Percentiles rank a stretch among this genome's conserved stretches.
Evolutionary conservation across 2,329 filamentous ascomycete genomes (phyloP).

Genomic region (Sarocladiaceae sp.): DNA sequence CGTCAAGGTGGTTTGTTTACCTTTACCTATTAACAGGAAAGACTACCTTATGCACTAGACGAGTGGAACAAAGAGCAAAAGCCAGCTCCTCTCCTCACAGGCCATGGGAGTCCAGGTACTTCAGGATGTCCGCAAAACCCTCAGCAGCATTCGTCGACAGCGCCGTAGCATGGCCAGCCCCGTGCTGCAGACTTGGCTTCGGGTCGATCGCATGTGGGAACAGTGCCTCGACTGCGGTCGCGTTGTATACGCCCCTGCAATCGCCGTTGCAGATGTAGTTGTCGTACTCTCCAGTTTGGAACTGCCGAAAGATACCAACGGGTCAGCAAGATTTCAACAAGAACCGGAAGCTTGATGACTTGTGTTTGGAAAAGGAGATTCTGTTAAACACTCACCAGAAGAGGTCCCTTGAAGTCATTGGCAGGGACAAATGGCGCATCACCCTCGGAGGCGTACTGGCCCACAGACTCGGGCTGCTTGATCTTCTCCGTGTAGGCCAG

Average conservation of each 20-base stretch:
- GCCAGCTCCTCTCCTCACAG: too few relatives aligned
- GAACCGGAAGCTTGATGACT: background rate
- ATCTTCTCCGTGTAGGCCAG: constrained; percentile 2
- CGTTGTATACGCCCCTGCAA: background rate
- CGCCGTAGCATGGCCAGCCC: background rate
- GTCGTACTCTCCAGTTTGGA: background rate
- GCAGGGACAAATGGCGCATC: background rate
- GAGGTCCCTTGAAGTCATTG: background rate
- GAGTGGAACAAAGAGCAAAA: too few relatives aligned
- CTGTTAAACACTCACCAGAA: background rate
- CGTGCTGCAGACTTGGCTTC: background rate
- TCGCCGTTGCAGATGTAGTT: constrained; percentile 5
- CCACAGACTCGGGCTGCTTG: constrained; percentile 1
- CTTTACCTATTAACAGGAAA: too few relatives aligned
- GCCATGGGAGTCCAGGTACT: background rate
- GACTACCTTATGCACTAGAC: too few relatives aligned
- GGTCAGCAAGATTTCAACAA: too few relatives aligned
- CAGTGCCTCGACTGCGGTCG: background rate
- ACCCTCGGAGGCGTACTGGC: background rate
- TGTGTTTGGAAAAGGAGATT: background rate
- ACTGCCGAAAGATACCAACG: background rate
- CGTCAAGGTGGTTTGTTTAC: too few relatives aligned
- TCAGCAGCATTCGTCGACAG: background rate
- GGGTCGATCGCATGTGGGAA: background rate
- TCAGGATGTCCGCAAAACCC: constrained; percentile 1